Base-by-base conservation (phyloP, 1,139 yeast species). In the Geotrichum bryndzae region DNA sequence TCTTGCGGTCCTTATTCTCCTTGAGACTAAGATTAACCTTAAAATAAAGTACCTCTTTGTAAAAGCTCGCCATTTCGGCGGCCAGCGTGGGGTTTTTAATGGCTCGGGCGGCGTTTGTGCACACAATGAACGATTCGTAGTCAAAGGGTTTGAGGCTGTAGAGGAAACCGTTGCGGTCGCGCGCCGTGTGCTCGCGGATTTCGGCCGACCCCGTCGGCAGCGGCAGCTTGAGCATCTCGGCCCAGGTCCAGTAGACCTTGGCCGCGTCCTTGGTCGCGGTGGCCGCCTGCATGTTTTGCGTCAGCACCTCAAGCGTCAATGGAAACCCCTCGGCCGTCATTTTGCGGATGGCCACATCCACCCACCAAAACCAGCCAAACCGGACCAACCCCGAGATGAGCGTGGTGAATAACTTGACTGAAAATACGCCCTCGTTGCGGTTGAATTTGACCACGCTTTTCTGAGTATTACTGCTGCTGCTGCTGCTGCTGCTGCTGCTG, bases 241-340 rank as follows among this genome's bases (percentile, higher is more conserved):
- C 46, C 63, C 67, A 64, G 2, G 72, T 66, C 72, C 72, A 70
- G 13, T 65, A 52, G 2, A 69, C 68, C 25, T 70, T 65, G 7
- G 54, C 57, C 2, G 38, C 31, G 56, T 70, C 73, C 31, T 58
- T 54, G 18, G 66, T 63, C 35, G 56, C 55, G n/a, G 58, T 57
- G 5, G 71, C 69, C 5, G 67, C 67, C 18, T 65, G 59, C 58
- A 70, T 61, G 56, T 67, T 68, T 22, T 65, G 53, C 7, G 68
- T 61, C 27, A 70, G 63, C 10, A 70, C 60, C 13, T 63, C 63
- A n/a, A 65, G 58, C 23, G 66, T 65, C 41, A 65, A 48, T 4
- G 62, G 62, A 29, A 68, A 45, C 6, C 61, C 62, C 41, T 63
- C 60, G 8, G 61, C 61, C 4, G 63, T 58, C 66, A 69, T 65